Evolutionary conservation across 1,284 basidiomycete genomes (phyloP), one percentile per base, ranked within the genome.

Genomic region (Cryptococcus wingfieldii): DNA sequence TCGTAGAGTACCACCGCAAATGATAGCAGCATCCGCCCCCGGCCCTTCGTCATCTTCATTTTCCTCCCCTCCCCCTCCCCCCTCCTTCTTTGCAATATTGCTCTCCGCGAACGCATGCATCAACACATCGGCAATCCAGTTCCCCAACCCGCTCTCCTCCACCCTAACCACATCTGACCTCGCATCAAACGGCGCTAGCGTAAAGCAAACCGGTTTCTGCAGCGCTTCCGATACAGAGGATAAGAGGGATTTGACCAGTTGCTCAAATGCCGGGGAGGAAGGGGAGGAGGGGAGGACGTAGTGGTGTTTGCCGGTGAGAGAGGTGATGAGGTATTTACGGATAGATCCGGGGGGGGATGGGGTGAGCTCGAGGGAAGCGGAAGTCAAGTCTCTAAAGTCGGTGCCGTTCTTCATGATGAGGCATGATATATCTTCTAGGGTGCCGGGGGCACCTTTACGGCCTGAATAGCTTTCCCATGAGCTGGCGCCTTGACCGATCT

Each of bases 101-200:
- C 84, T 83, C 67, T 92, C 90, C 59, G 94, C 91, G 67, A 93
- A 95, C 0, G 88, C 84, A 70, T 92, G 88, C 59, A 89, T 80
- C 31, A 92, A 74, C 31, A 94, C 85, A 72, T 96, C 92, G 1
- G 90, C 87, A 55, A 93, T 86, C 86, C 90, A 92, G 70, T 95
- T 89, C n/a, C 85, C 87, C 9, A 87, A 80, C 0, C 87, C 86
- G 16, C 86, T 86, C 84, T 95, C 76, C 37, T 67, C 59, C 10
- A 76, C 77, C 14, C 91, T 84, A 54, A 94, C 86, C 13, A 84
- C 74, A 41, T 86, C 82, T 2, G 88, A 89, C 16, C 88, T 83
- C 7, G 89, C 81, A 70, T 96, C 88, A 27, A 94, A 81, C 12
- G 83, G 81, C 2, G 85, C 83, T 0, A 84, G 78, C 0, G 84